Conservation (phyloP, 768 basidiomycete species). For the Boletus vinaceobasis region DNA sequence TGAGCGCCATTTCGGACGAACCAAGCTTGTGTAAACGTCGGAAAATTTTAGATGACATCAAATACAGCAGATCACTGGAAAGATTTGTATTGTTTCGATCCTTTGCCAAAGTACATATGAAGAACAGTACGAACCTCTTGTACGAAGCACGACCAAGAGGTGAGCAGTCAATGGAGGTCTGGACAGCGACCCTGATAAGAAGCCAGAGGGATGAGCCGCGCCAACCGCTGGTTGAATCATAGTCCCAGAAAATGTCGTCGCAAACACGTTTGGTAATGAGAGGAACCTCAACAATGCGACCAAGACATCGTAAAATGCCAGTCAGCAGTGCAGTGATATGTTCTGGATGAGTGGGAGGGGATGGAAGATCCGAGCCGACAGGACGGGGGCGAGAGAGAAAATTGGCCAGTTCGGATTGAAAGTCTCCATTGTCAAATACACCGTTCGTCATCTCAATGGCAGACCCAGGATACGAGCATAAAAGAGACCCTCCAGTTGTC, state of each 20-base stretch:
- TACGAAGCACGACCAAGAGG: conserved; percentile 28
- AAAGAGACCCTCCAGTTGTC: conserved; percentile 30
- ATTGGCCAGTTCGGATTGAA: conserved; percentile 14
- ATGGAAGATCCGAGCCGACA: neutral
- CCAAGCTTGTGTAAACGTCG: conserved; percentile 18
- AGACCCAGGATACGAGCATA: conserved; percentile 28
- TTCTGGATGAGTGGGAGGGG: neutral
- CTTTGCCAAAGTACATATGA: conserved; percentile 29
- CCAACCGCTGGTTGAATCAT: conserved; percentile 19
- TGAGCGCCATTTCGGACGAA: conserved; percentile 30
- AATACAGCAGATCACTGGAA: conserved; percentile 22
- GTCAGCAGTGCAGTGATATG: neutral
- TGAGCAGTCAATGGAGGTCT: conserved; percentile 17
- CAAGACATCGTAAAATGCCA: conserved; percentile 4
- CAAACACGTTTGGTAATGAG: conserved; percentile 25
- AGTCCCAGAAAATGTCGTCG: conserved; percentile 17
- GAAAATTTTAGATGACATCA: conserved; percentile 20
- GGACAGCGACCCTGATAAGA: conserved; percentile 29
- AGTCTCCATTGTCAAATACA: conserved; percentile 8
- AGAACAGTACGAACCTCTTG: conserved; percentile 46
- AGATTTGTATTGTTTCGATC: conserved; percentile 9
- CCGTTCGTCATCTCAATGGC: conserved; percentile 9
- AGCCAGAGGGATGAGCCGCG: conserved; percentile 34
- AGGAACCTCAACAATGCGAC: conserved; percentile 5
- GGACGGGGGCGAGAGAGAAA: conserved; percentile 11